A percentile compares a stretch with the other conserved stretches of the same genome.
Conservation (phyloP, 139 green algal genomes). For the Tetraselmis chui region DNA sequence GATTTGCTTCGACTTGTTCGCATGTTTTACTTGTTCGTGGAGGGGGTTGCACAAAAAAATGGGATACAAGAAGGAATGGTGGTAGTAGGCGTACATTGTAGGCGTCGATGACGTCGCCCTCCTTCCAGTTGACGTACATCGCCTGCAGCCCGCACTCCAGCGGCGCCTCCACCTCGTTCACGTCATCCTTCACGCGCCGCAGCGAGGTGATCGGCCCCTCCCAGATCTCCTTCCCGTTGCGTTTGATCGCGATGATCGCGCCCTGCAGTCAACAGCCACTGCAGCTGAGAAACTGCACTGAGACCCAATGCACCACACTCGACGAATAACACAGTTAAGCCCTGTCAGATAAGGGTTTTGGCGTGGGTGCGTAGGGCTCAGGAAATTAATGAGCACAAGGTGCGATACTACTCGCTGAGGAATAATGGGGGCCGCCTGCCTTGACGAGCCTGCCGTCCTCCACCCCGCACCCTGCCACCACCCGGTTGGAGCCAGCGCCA, state of each 20-base stretch:
- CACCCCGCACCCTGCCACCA: conserved; percentile 77
- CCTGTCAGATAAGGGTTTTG: conserved; percentile 33
- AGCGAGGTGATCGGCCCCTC: conserved; percentile 73
- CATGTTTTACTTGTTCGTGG: too few species aligned
- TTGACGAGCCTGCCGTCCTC: conserved; percentile 57
- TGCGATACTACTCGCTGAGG: not conserved
- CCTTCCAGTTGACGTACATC: conserved; percentile 71
- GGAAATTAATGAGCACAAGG: not conserved
- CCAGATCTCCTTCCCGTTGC: conserved; percentile 44
- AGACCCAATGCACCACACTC: conserved; percentile 20
- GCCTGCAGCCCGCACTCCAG: conserved; percentile 75
- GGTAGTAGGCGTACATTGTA: conserved; percentile 7
- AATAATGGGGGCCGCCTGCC: not conserved
- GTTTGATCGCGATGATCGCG: not conserved
- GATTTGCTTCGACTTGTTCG: too few species aligned
- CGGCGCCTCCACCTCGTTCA: conserved; percentile 73
- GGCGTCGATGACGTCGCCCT: conserved; percentile 44
- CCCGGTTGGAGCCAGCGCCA: conserved; percentile 57
- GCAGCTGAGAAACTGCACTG: conserved; percentile 5
- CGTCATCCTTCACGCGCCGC: conserved; percentile 87
- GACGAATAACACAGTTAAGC: conserved; percentile 26
- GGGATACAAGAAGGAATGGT: too few species aligned
- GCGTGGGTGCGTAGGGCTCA: not conserved
- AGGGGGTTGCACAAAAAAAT: too few species aligned
- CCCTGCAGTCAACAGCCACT: not conserved